These are phyloP conservation scores for Debaryomyces udenii DNA, from an alignment of 1,139 yeast genomes.

Conservation along the genomic window DNA sequence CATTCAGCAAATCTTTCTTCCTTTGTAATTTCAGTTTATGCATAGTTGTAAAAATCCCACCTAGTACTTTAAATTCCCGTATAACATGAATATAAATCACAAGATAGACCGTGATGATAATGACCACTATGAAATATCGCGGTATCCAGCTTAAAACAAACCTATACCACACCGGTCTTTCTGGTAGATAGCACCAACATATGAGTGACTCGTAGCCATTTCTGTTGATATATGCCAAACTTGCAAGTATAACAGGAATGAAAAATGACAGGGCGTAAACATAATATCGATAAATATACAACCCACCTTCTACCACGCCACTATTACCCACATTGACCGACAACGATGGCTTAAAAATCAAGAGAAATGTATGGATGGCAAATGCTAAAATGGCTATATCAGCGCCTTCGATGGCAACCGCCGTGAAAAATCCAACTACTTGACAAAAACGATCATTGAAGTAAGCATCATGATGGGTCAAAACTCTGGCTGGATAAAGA, in stretches of 20 bases:
- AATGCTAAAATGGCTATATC: conserved; percentile 81
- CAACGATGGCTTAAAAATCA: conserved; percentile 63
- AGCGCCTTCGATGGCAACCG: conserved; percentile 81
- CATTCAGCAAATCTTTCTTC: conserved; percentile 14
- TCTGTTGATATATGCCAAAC: conserved; percentile 63
- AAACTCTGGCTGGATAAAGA: conserved; percentile 68
- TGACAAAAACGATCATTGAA: conserved; percentile 61
- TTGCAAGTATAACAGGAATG: conserved; percentile 70
- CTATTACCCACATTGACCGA: conserved; percentile 48
- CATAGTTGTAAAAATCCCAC: conserved; percentile 47
- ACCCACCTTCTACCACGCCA: conserved; percentile 67
- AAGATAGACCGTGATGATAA: conserved; percentile 67
- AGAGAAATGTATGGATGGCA: conserved; percentile 78
- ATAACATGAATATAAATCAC: conserved; percentile 76
- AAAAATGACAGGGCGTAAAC: conserved; percentile 64
- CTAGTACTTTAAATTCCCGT: conserved; percentile 55
- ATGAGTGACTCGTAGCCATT: conserved; percentile 65
- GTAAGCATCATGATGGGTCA: conserved; percentile 51
- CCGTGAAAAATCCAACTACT: conserved; percentile 83
- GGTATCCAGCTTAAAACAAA: conserved; percentile 83
- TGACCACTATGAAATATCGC: conserved; percentile 65
- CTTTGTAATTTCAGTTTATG: conserved; percentile 20
- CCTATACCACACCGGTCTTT: conserved; percentile 73
- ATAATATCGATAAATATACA: conserved; percentile 58
- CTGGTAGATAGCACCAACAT: conserved; percentile 84